A percentile compares a stretch with the other conserved stretches of the same genome.
phyloP scores from a whole-genome alignment of 768 basidiomycete species.

The Lactarius deliciosus region DNA sequence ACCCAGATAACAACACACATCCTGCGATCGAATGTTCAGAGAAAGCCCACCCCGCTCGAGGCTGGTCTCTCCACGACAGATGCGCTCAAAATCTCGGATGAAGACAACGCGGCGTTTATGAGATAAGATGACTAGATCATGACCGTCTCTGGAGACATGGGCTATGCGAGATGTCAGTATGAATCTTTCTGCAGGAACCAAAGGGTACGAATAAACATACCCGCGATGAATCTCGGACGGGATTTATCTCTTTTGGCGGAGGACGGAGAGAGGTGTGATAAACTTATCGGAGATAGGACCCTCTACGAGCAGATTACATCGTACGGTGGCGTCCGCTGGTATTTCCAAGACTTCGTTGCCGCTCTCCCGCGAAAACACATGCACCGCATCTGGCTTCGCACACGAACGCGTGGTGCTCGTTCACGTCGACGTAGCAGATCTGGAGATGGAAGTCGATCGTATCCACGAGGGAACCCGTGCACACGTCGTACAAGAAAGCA shows the following conservation, averaged over 20 bases:
- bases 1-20: slow-evolving; percentile 18
- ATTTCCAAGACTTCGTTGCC: slow-evolving; percentile 44
- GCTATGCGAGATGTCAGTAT: slow-evolving; percentile 29
- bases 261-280: background rate
- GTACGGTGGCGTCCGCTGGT: slow-evolving; percentile 38
- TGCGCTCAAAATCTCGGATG: slow-evolving; percentile 39
- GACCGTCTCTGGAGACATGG: slow-evolving; percentile 41
- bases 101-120: slow-evolving; percentile 33
- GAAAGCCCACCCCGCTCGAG: background rate
- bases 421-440: slow-evolving; percentile 62
- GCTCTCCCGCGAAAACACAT: slow-evolving; percentile 33
- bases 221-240: slow-evolving; percentile 4
- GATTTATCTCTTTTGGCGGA: background rate
- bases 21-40: slow-evolving; percentile 2
- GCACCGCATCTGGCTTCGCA: slow-evolving; percentile 34
- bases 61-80: slow-evolving; percentile 26
- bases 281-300: slow-evolving; percentile 3
- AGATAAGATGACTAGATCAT: slow-evolving; percentile 36
- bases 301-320: background rate
- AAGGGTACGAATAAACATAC: slow-evolving; percentile 4
- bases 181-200: background rate
- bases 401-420: slow-evolving; percentile 55
- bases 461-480: slow-evolving; percentile 47
- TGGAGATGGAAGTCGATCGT: slow-evolving; percentile 45
- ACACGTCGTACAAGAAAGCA: slow-evolving; percentile 67